phyloP scores from a whole-genome alignment of 176 grass and related monocot species.

The Poa annua region DNA sequence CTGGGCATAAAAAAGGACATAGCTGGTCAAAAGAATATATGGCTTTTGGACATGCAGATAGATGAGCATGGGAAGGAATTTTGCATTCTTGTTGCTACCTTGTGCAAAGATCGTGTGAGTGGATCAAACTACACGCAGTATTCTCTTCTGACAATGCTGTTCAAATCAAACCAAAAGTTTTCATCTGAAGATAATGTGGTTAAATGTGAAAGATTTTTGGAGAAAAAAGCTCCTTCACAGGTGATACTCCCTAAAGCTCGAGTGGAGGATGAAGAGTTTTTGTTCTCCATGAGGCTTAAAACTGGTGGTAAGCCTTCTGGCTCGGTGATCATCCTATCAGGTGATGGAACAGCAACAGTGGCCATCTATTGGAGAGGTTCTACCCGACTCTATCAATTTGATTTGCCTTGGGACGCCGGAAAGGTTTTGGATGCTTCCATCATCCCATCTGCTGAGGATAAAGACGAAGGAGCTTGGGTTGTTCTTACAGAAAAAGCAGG shows the following conservation, averaged over 20 bases:
- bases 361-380: slow-evolving; percentile 90
- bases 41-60: slow-evolving; percentile 98
- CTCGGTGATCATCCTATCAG: slow-evolving; percentile 86
- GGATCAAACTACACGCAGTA: slow-evolving; percentile 95
- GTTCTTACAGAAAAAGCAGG: slow-evolving; percentile 96
- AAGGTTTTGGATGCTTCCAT: slow-evolving; percentile 95
- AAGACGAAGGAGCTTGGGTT: slow-evolving; percentile 93
- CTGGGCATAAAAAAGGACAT: slow-evolving; percentile 95
- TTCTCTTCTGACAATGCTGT: slow-evolving; percentile 94
- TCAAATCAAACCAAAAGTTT: slow-evolving; percentile 61
- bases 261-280: slow-evolving; percentile 76
- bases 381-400: slow-evolving; percentile 93
- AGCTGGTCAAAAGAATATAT: slow-evolving; percentile 95
- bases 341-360: slow-evolving; percentile 95
- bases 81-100: slow-evolving; percentile 93
- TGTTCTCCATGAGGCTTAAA: slow-evolving; percentile 88
- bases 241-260: slow-evolving; percentile 94
- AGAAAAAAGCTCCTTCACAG: slow-evolving; percentile 94
- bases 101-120: slow-evolving; percentile 95
- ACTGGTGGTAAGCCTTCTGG: slow-evolving; percentile 93
- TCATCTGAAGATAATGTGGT: slow-evolving; percentile 52
- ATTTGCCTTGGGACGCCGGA: slow-evolving; percentile 92
- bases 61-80: slow-evolving; percentile 80
- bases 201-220: slow-evolving; percentile 77
- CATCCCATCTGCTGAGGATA: slow-evolving; percentile 73